Conservation (phyloP, 345 rosid genomes). For the Gossypium turneri region DNA sequence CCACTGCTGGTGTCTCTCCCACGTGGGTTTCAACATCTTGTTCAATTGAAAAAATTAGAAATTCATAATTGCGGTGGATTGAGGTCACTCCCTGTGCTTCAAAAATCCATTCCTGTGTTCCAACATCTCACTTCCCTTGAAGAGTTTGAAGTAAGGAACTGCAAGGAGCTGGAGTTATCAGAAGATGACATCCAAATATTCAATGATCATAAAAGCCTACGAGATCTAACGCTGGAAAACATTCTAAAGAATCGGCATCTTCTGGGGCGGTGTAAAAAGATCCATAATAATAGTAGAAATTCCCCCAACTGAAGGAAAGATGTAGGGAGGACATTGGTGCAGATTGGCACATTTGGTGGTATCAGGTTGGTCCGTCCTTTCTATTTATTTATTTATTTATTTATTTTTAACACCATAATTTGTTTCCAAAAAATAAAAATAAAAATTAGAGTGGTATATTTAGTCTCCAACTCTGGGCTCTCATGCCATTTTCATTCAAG, state of each 20-base stretch:
- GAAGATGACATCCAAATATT: not conserved
- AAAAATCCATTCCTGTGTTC: not conserved
- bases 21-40: not conserved
- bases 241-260: not conserved
- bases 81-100: not conserved
- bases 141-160: not conserved
- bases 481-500: too few species aligned
- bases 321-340: not conserved
- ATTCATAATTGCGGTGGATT: not conserved
- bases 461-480: too few species aligned
- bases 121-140: not conserved
- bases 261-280: not conserved
- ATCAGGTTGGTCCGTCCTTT: not conserved
- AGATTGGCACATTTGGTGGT: not conserved
- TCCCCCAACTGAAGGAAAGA: not conserved
- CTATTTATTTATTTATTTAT: not conserved
- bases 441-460: too few species aligned
- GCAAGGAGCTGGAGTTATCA: not conserved
- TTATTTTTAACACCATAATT: not conserved
- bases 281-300: fast-evolving
- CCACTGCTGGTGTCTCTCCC: not conserved
- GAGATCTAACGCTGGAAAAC: not conserved
- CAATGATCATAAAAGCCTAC: not conserved
- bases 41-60: not conserved
- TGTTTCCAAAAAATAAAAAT: too few species aligned